These are phyloP conservation scores for Phoma sp. DNA, from an alignment of 2,329 filamentous ascomycete genomes.

Conservation along the genomic window DNA sequence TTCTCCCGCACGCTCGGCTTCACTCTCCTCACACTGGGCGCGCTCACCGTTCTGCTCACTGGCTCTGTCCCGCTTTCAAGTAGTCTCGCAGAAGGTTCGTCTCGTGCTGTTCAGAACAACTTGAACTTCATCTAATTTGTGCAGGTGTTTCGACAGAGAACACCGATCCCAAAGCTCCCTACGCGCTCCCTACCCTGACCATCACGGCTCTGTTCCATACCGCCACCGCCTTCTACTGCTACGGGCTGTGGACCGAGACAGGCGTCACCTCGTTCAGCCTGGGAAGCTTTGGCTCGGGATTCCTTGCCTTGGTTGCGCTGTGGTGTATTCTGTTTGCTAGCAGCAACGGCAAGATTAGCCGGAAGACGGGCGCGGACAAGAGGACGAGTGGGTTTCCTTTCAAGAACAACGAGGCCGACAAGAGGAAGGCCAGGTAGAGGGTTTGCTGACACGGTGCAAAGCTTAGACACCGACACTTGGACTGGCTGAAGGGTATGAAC, in stretches of 20 bases:
- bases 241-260: conserved; percentile 67
- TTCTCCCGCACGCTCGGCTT: conserved; percentile 75
- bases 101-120: background rate
- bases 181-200: conserved; percentile 68
- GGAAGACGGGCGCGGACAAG: conserved; percentile 71
- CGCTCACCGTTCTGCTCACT: conserved; percentile 71
- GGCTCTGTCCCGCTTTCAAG: conserved; percentile 71
- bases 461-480: background rate
- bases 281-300: conserved; percentile 63
- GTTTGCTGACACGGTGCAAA: background rate
- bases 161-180: conserved; percentile 48
- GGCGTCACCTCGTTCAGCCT: conserved; percentile 65
- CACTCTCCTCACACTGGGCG: conserved; percentile 67
- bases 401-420: conserved; percentile 63
- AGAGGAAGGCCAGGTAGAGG: conserved; percentile 52
- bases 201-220: conserved; percentile 72
- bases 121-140: background rate
- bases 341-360: conserved; percentile 63
- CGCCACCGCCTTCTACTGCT: conserved; percentile 62
- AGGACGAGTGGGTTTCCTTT: conserved; percentile 71
- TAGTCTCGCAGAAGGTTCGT: conserved; percentile 45
- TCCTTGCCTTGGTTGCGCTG: conserved; percentile 66
- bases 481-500: background rate
- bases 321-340: conserved; percentile 69
- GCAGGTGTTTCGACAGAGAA: conserved; percentile 45